These are phyloP conservation scores for Chlorella sp. DNA, from an alignment of 139 green algal species.

Conservation along the genomic window DNA sequence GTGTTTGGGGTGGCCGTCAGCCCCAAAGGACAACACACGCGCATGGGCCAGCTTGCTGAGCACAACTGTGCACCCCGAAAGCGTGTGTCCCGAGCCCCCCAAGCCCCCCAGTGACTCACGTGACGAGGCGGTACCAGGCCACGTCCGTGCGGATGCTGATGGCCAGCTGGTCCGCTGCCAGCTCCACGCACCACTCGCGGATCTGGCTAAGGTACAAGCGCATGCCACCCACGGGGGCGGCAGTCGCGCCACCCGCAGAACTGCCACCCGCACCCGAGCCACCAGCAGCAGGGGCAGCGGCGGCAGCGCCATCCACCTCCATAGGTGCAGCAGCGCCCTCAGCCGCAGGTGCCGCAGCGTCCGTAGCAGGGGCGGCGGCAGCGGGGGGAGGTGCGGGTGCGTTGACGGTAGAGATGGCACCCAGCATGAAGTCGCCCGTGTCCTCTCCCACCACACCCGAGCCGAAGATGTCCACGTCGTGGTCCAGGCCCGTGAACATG, in stretches of 20 bases:
- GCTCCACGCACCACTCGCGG: slow-evolving; percentile 91
- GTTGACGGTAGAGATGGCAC: slow-evolving; percentile 5
- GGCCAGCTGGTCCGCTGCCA: slow-evolving; percentile 75
- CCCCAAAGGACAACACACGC: too few relatives aligned
- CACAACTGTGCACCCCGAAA: too few relatives aligned
- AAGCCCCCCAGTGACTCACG: too few relatives aligned
- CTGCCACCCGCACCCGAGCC: neutral
- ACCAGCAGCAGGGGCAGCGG: slow-evolving; percentile 1
- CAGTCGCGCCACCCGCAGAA: slow-evolving; percentile 3
- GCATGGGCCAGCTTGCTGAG: too few relatives aligned
- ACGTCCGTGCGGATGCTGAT: slow-evolving; percentile 88
- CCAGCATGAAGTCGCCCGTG: slow-evolving; percentile 60
- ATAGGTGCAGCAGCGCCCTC: neutral
- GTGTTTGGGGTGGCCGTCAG: too few relatives aligned
- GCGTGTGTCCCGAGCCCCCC: too few relatives aligned
- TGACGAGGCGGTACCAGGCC: slow-evolving; percentile 81
- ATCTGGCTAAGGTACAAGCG: slow-evolving; percentile 84
- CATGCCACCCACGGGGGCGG: slow-evolving; percentile 47
- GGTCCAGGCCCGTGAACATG: slow-evolving; percentile 75
- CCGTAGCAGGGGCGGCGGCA: neutral
- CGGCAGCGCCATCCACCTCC: slow-evolving; percentile 2
- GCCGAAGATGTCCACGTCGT: slow-evolving; percentile 77
- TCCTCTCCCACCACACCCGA: slow-evolving; percentile 73
- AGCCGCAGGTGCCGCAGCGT: slow-evolving; percentile 3
- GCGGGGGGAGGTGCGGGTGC: neutral